These are phyloP conservation scores for Xanthoparmelia taractica DNA, from an alignment of 495 filamentous ascomycete species.

Conservation along the genomic window DNA sequence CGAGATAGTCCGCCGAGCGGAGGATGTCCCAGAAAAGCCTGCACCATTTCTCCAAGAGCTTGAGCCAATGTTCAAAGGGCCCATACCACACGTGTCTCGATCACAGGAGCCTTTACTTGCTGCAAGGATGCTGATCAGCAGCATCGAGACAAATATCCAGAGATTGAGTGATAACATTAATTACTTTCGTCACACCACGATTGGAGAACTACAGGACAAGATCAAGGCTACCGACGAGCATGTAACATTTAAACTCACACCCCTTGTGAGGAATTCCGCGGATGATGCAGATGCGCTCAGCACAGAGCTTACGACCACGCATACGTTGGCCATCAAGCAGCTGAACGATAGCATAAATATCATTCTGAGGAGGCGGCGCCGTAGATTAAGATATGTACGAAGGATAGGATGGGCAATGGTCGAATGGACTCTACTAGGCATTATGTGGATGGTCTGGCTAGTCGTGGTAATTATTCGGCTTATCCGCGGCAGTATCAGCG, in stretches of 20 bases:
- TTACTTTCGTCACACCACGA: slow-evolving; percentile 41
- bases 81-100: slow-evolving; percentile 46
- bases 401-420: slow-evolving; percentile 61
- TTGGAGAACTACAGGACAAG: slow-evolving; percentile 38
- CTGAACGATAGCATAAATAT: slow-evolving; percentile 70
- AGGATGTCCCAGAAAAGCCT: slow-evolving; percentile 39
- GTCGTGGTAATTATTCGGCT: slow-evolving; percentile 63
- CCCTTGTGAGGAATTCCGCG: slow-evolving; percentile 53
- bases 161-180: slow-evolving; percentile 48
- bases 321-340: slow-evolving; percentile 67
- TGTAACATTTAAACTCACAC: slow-evolving; percentile 51
- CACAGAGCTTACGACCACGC: slow-evolving; percentile 62
- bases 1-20: slow-evolving; percentile 61
- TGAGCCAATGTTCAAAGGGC: slow-evolving; percentile 25
- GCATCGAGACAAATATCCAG: slow-evolving; percentile 48
- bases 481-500: slow-evolving; percentile 51
- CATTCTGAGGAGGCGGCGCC: slow-evolving; percentile 56
- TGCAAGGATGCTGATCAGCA: slow-evolving; percentile 50
- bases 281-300: slow-evolving; percentile 72
- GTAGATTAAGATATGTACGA: slow-evolving; percentile 65
- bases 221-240: slow-evolving; percentile 44
- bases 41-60: slow-evolving; percentile 36
- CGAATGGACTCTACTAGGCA: slow-evolving; percentile 71
- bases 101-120: slow-evolving; percentile 62
- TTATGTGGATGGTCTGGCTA: slow-evolving; percentile 81